These are phyloP conservation scores for Ophiocordyceps polyrhachis-furcata DNA, from an alignment of 2,329 filamentous ascomycete species.

Conservation along the genomic window DNA sequence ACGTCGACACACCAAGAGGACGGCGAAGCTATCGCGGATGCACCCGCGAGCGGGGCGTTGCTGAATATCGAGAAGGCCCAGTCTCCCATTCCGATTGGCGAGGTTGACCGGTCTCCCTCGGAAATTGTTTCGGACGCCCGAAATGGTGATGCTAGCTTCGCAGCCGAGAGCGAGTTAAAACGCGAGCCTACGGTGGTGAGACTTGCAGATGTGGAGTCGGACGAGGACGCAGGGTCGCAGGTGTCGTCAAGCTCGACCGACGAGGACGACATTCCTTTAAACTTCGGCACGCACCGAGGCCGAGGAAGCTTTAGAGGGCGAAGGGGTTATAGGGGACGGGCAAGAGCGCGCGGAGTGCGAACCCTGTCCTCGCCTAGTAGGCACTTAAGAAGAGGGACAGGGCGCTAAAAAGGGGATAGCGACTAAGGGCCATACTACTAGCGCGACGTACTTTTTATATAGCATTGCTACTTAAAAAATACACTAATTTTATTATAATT, in stretches of 20 bases:
- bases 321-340: conserved; percentile 4
- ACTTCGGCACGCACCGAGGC: background rate
- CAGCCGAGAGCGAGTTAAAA: background rate
- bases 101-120: background rate
- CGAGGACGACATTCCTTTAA: conserved; percentile 6
- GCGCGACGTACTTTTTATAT: too few relatives aligned
- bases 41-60: too few relatives aligned
- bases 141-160: background rate
- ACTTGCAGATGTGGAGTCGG: conserved; percentile 3
- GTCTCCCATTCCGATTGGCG: background rate
- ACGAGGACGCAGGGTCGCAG: background rate
- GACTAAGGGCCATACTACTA: too few relatives aligned
- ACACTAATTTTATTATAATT: too few relatives aligned
- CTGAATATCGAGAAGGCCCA: background rate
- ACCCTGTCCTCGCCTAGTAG: too few relatives aligned
- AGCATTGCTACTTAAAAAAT: too few relatives aligned
- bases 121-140: too few relatives aligned
- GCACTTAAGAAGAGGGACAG: too few relatives aligned
- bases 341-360: conserved; percentile 2
- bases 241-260: conserved; percentile 2
- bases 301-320: conserved; percentile 4
- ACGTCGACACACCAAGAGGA: background rate
- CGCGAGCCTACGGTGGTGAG: conserved; percentile 4
- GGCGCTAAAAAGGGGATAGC: too few relatives aligned
- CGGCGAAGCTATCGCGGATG: too few relatives aligned